phyloP scores from a whole-genome alignment of 176 grass and related monocot species.

The Neostapfia colusana region DNA sequence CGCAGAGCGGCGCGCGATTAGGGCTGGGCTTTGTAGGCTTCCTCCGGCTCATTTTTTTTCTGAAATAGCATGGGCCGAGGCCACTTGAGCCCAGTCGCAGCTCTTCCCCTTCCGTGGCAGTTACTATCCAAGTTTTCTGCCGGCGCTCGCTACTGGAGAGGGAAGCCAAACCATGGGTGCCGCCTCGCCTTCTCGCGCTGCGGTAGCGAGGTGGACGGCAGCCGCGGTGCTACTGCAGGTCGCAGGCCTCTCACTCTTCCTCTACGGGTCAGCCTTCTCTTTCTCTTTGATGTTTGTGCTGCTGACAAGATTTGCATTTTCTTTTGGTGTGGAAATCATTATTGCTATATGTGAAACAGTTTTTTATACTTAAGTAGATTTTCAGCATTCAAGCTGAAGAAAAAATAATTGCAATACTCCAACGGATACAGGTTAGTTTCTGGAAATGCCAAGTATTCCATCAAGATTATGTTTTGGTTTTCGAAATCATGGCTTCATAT shows the following conservation, averaged over 20 bases:
- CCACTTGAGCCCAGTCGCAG: background rate
- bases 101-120: background rate
- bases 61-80: background rate
- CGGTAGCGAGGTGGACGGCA: constrained; percentile 42
- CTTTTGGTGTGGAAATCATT: background rate
- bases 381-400: background rate
- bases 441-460: constrained; percentile 1
- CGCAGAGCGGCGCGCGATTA: background rate
- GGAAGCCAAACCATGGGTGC: constrained; percentile 37
- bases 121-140: background rate
- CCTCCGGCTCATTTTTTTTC: background rate
- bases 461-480: constrained; percentile 15
- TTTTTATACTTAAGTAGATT: background rate
- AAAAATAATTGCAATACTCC: too few species aligned
- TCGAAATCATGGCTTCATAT: background rate
- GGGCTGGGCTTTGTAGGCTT: background rate
- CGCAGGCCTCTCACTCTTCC: constrained; percentile 59
- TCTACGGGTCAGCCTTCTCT: constrained; percentile 62
- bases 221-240: constrained; percentile 73
- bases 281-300: background rate
- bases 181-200: constrained; percentile 4
- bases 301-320: background rate
- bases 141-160: constrained; percentile 30
- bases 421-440: constrained; percentile 62
- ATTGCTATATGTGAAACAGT: background rate